Percentiles rank a stretch among this genome's conserved stretches.
Evolutionary conservation across 169 alveolate genomes (phyloP).

Genomic region (Babesia bovis): DNA sequence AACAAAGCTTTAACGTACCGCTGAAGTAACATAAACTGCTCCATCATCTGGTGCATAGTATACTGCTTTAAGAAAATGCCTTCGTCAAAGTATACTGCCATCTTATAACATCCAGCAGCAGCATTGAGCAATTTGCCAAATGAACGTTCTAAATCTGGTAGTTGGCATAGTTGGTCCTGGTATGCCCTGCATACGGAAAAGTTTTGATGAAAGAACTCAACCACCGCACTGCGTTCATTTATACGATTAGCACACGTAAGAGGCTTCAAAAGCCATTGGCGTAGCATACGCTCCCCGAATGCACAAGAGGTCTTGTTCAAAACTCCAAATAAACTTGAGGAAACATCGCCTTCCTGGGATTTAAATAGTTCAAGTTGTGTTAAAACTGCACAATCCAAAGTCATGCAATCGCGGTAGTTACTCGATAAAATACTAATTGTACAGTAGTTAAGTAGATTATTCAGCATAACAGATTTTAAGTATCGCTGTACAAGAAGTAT

Average conservation of each 20-base stretch:
- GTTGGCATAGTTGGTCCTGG: slow-evolving; percentile 56
- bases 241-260: slow-evolving; percentile 81
- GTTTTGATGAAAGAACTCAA: slow-evolving; percentile 84
- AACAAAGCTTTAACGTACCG: slow-evolving; percentile 55
- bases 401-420: slow-evolving; percentile 34
- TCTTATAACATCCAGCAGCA: slow-evolving; percentile 80
- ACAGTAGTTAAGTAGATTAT: slow-evolving; percentile 53
- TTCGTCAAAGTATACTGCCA: slow-evolving; percentile 86
- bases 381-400: slow-evolving; percentile 77
- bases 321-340: slow-evolving; percentile 80
- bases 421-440: slow-evolving; percentile 15
- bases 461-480: slow-evolving; percentile 40
- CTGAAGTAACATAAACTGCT: slow-evolving; percentile 68
- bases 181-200: slow-evolving; percentile 44
- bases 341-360: slow-evolving; percentile 79
- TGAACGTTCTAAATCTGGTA: slow-evolving; percentile 84
- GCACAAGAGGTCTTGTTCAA: slow-evolving; percentile 91
- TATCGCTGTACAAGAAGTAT: slow-evolving; percentile 33
- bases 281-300: slow-evolving; percentile 92
- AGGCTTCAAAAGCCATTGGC: slow-evolving; percentile 95
- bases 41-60: slow-evolving; percentile 75
- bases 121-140: slow-evolving; percentile 80
- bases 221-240: slow-evolving; percentile 88
- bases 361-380: slow-evolving; percentile 83
- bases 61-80: slow-evolving; percentile 68